Base-by-base conservation (phyloP, 805 yeast genomes). In the Starmera pachycereana region DNA sequence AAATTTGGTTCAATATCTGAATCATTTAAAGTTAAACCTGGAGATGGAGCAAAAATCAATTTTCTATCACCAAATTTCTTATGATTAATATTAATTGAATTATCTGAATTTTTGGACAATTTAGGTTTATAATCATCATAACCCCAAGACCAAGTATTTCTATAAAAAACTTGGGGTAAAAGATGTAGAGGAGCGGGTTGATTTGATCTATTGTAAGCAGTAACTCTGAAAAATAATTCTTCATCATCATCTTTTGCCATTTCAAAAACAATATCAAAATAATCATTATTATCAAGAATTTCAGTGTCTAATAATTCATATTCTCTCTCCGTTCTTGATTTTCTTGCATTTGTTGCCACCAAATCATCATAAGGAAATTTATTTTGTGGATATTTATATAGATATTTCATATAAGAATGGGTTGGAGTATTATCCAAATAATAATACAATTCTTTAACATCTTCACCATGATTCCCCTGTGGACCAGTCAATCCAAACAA, bases 121-220 rank as follows among this genome's bases (percentile, higher is more conserved):
- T 57, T 51, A 11, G 88, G 87, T 40, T 66, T 65, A 35, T 62
- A 55, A 33, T 61, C 62, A 42, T 73, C 77, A 44, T 71, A 63
- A 36, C 89, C 86, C 96, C 96, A 88, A n/a, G 81, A 66, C 97
- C 97, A 88, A 12, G 92, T 84, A 62, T 88, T 88, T 63, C 96
- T 73, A 62, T 80, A 84, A 48, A 78, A 76, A 28, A 85, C 62
- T 49, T 88, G 96, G 9, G 97, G 97, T 44, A 84, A 61, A 35
- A 89, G 72, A 60, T 87, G 95, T 44, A 88, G 65, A 2, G 95
- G 94, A n/a, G 96, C 96, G 6, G 92, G 71, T 40, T 82, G 77
- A 41, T 74, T 75, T 32, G 92, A 78, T 47, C 96, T 69, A 58
- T 88, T 88, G 58, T 82, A 82, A 33, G 95, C 96, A 10, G 96